phyloP scores from a whole-genome alignment of 352 stramenopile species.

The Phytophthora multivora region DNA sequence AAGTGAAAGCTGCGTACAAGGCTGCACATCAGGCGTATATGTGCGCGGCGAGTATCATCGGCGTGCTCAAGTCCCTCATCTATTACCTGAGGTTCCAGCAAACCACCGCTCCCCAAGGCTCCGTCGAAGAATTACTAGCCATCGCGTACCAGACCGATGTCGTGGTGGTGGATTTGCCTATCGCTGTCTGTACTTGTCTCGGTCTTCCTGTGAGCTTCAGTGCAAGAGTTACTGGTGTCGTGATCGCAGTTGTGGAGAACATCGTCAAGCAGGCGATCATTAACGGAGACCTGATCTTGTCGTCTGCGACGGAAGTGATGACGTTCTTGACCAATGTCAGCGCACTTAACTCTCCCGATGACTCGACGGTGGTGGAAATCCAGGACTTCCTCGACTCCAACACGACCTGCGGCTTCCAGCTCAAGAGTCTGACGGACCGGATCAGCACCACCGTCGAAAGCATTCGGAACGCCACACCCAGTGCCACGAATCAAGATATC shows the following conservation, averaged over 20 bases:
- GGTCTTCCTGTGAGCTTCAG: constrained; percentile 10
- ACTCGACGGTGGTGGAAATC: constrained; percentile 17
- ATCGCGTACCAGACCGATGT: constrained; percentile 26
- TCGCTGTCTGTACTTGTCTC: constrained; percentile 25
- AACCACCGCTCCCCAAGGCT: constrained; percentile 5
- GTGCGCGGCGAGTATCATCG: constrained; percentile 25
- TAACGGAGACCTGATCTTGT: constrained; percentile 19
- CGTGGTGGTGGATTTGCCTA: constrained; percentile 26
- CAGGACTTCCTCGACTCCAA: constrained; percentile 29
- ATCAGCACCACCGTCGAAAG: constrained; percentile 11
- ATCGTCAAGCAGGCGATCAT: constrained; percentile 26
- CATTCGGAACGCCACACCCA: constrained; percentile 25
- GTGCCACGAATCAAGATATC: constrained; percentile 21
- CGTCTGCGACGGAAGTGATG: constrained; percentile 21
- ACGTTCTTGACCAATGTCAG: constrained; percentile 23
- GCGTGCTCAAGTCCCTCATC: constrained; percentile 26
- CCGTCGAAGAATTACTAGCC: constrained; percentile 24
- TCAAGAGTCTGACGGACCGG: constrained; percentile 19
- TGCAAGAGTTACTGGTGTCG: constrained; percentile 21
- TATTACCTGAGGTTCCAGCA: constrained; percentile 33
- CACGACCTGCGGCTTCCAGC: constrained; percentile 22
- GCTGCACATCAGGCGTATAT: constrained; percentile 7
- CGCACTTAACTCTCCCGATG: constrained; percentile 21
- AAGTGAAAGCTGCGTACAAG: constrained; percentile 14
- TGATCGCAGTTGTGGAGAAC: constrained; percentile 28